Evolutionary conservation across 1,284 basidiomycete species (phyloP).

Genomic region (Neolentinus lepideus): DNA sequence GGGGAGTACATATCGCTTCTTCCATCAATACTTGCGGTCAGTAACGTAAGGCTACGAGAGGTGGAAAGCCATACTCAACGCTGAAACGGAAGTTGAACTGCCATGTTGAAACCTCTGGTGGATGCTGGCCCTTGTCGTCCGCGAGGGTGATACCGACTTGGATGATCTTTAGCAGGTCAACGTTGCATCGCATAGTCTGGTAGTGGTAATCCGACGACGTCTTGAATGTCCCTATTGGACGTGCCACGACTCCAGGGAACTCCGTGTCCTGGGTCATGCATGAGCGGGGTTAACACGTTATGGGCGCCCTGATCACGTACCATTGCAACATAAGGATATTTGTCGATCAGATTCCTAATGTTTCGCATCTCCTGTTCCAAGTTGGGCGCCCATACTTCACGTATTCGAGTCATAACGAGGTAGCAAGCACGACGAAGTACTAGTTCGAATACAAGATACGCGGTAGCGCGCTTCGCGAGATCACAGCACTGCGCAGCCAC

Average conservation of each 20-base stretch:
- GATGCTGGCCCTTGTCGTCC: constrained; percentile 89
- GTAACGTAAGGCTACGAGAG: background rate
- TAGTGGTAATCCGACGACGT: constrained; percentile 98
- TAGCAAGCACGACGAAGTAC: background rate
- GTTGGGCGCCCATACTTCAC: constrained; percentile 93
- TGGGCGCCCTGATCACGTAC: constrained; percentile 34
- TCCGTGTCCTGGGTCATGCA: constrained; percentile 78
- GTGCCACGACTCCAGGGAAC: constrained; percentile 96
- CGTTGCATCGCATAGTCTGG: constrained; percentile 98
- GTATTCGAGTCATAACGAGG: constrained; percentile 56
- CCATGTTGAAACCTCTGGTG: constrained; percentile 90
- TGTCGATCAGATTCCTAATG: constrained; percentile 82
- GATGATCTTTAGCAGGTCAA: constrained; percentile 96
- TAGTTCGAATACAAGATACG: background rate
- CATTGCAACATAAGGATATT: constrained; percentile 95
- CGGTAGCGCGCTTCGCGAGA: background rate
- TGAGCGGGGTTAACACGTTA: constrained; percentile 10
- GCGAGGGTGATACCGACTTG: constrained; percentile 94
- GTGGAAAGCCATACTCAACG: constrained; percentile 55
- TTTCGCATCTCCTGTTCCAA: constrained; percentile 88
- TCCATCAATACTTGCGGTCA: constrained; percentile 10
- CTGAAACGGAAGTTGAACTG: constrained; percentile 99
- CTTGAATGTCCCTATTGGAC: constrained; percentile 95
- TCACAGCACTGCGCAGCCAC: no score
- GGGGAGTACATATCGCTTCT: constrained; percentile 98